Evolutionary conservation across 2,329 filamentous ascomycete genomes (phyloP), one percentile per base, ranked within the genome.

Genomic region (Fusarium redolens): DNA sequence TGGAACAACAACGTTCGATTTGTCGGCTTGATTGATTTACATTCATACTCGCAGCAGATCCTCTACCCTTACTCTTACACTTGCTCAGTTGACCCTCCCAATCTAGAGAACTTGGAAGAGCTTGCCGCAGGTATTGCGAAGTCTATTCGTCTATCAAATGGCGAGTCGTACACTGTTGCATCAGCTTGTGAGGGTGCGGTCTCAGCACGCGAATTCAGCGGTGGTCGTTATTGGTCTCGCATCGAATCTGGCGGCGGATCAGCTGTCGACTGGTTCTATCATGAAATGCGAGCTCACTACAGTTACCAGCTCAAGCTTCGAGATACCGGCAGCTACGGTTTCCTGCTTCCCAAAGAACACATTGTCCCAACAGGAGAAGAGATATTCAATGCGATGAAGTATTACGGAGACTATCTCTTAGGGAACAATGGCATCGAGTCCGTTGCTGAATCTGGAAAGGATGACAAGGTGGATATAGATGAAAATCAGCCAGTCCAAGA

Each of bases 21-120:
- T 74, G 89, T 95, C n/a, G 94, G 92, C 6, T 92, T 97, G 72
- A 80, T 98, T 48, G 96, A 99, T 80, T 86, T 98, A 31, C 96
- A 99, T 82, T 96, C 94, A 4, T 99, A 98, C 81, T 97, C 94
- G 1, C 95, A 99, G 83, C 93, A 98, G 82, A 92, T 99, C 28
- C 87, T 98, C 13, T 98, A 96, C 79, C 96, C 96, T 0, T 98
- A 95, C 80, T 92, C 93, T 9, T 97, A 94, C 82, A 93, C 93
- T 17, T 99, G 96, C 85, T 84, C 86, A 10, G 86, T 89, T 9
- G 86, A 91, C 33, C 96, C 96, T 17, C 95, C 96, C 1, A 95
- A 95, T 41, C 85, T 96, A 20, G 96, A 99, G 82, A 97, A 97
- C 76, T 88, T 99, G 3, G 91, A 97, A 81, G 96, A 99, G 81